These are phyloP conservation scores for Pleurotus tuoliensis DNA, from an alignment of 768 basidiomycete species.

Conservation along the genomic window DNA sequence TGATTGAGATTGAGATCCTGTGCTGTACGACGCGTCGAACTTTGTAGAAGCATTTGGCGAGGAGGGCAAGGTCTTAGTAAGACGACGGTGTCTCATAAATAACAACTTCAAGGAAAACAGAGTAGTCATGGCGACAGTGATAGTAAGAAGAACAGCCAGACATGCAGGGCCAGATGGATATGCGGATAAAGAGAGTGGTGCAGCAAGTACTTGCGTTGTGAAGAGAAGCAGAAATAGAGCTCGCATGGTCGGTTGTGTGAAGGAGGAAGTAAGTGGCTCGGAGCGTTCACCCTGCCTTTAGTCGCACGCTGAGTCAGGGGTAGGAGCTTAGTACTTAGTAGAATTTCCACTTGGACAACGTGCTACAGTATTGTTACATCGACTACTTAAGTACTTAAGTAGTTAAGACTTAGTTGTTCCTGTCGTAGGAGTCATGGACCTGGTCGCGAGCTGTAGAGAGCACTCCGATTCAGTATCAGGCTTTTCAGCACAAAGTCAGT, in stretches of 20 bases:
- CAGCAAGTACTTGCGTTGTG: constrained; percentile 10
- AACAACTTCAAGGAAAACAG: constrained; percentile 24
- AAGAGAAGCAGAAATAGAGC: constrained; percentile 8
- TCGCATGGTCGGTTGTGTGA: not conserved
- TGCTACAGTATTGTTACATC: no score
- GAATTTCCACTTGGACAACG: no score
- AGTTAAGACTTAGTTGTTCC: no score
- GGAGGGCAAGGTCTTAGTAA: not conserved
- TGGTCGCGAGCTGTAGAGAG: not conserved
- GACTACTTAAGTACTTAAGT: no score
- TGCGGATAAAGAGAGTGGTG: constrained; percentile 11
- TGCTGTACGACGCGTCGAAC: constrained; percentile 11
- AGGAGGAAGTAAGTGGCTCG: not conserved
- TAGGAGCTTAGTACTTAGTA: no score
- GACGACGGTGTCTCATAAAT: constrained; percentile 24
- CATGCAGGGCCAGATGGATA: constrained; percentile 17
- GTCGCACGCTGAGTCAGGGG: not conserved
- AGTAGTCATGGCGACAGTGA: constrained; percentile 19
- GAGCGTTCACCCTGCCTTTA: not conserved
- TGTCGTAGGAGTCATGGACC: not conserved
- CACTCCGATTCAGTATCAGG: not conserved
- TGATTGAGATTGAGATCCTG: constrained; percentile 11
- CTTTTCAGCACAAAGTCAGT: not conserved
- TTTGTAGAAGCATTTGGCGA: constrained; percentile 10
- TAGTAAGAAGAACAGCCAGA: constrained; percentile 22